Evolutionary conservation across 371 early-diverging fungal genomes (phyloP).

Genomic region (Mucor indicus): DNA sequence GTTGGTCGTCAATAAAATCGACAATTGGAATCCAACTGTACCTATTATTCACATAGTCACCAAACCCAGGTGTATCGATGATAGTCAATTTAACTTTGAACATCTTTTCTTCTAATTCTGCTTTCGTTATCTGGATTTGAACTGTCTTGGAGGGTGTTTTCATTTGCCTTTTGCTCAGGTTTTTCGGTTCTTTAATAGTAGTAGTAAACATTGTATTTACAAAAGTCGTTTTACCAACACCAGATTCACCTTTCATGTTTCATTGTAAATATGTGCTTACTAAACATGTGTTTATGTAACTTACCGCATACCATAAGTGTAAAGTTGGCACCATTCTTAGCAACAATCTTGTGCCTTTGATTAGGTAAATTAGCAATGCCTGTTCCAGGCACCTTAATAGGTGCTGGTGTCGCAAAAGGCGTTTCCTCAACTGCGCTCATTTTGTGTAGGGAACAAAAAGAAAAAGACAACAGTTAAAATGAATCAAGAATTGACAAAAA

Average conservation of each 20-base stretch:
- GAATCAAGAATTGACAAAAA: too few species aligned
- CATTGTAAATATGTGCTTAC: background rate
- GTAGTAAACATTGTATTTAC: slow-evolving; percentile 87
- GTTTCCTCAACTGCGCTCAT: too few species aligned
- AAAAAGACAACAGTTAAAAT: too few species aligned
- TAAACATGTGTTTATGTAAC: slow-evolving; percentile 8
- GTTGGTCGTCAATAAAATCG: slow-evolving; percentile 95
- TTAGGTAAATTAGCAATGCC: slow-evolving; percentile 94
- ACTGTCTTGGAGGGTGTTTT: slow-evolving; percentile 84
- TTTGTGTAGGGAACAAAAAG: too few species aligned
- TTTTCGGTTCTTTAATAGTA: slow-evolving; percentile 80
- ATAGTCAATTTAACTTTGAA: slow-evolving; percentile 92
- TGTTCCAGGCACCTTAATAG: too few species aligned
- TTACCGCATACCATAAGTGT: slow-evolving; percentile 97
- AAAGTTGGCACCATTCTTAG: slow-evolving; percentile 89
- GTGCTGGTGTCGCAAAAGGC: too few species aligned
- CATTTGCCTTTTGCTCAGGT: slow-evolving; percentile 71
- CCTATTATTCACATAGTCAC: slow-evolving; percentile 87
- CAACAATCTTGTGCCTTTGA: slow-evolving; percentile 93
- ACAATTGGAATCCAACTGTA: slow-evolving; percentile 96
- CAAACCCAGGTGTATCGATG: slow-evolving; percentile 90
- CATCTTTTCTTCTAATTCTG: slow-evolving; percentile 49
- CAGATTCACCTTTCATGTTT: slow-evolving; percentile 39
- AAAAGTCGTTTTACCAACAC: slow-evolving; percentile 85
- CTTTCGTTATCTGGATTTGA: slow-evolving; percentile 89